Evolutionary conservation across 768 basidiomycete genomes (phyloP), one percentile per base, ranked within the genome.

Genomic region (Lenzites betulinus): DNA sequence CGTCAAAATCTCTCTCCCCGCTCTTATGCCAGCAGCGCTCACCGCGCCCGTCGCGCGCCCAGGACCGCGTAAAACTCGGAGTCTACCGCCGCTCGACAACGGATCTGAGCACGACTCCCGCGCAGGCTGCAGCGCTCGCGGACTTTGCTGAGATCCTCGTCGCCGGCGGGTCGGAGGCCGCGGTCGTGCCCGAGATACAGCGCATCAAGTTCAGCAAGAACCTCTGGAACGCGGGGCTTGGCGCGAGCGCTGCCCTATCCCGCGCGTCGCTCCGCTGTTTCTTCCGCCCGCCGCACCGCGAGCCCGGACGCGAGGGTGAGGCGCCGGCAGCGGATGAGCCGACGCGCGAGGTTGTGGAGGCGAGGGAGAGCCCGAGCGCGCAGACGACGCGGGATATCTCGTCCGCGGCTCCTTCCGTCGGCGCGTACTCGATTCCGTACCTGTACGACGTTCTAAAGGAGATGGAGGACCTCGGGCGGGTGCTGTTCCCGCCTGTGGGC

Each of bases 181-280:
- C 65, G 0, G 75, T 85, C 54, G 80, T 79, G 13, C 76, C 82
- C 18, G 84, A 88, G 62, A 83, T 88, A n/a, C 86, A 86, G 66
- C 77, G 85, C 15, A 69, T 76, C 63, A 88, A 87, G 67, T 89
- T 81, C 60, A 63, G 73, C 2, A 89, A 89, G 74, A 87, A 87
- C 64, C 78, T 86, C 48, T 87, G 83, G 86, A 88, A 87, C 64
- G 74, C 84, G 48, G 75, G 76, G 1, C 81, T 87, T 63, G 80
- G 84, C 1, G 79, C 81, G 8, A 73, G 81, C 54, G 67, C 84
- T 0, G 81, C 84, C 0, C 75, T 88, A 38, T 79, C 81, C 0
- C 74, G 78, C 70, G 79, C 65, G 18, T 76, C 80, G 2, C 73
- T 84, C 36, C 78, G 81, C 3, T 80, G 80, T 1, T 71, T 87